A percentile compares a stretch with the other conserved stretches of the same genome.
Evolutionary conservation across 1,139 yeast species (phyloP).

Genomic region (Suzukiozyma palmioleophila): DNA sequence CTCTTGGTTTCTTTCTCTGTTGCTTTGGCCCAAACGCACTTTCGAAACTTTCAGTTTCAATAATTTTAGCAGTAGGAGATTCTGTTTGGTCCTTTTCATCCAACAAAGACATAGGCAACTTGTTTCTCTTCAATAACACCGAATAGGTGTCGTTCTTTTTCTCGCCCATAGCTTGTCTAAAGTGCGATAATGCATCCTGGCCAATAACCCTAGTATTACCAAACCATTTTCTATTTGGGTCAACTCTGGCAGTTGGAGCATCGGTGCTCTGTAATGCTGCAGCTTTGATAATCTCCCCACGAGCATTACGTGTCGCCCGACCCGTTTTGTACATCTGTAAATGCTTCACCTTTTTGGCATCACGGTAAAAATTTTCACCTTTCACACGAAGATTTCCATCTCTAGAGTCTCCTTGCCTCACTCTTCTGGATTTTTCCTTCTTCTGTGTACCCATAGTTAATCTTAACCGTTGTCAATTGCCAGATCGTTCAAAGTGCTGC

Average conservation of each 20-base stretch:
- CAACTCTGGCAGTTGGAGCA: constrained; percentile 87
- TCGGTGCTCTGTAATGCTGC: constrained; percentile 88
- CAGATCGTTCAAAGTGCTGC: background rate
- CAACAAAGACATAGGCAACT: constrained; percentile 89
- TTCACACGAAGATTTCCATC: constrained; percentile 92
- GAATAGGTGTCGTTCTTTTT: constrained; percentile 84
- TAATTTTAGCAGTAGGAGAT: constrained; percentile 72
- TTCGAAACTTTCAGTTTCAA: constrained; percentile 83
- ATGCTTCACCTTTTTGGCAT: constrained; percentile 88
- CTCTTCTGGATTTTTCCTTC: constrained; percentile 84
- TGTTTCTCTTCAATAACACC: constrained; percentile 82
- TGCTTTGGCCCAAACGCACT: constrained; percentile 92
- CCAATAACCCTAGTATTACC: constrained; percentile 97
- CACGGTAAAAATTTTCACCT: constrained; percentile 95
- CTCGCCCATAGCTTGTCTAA: constrained; percentile 91
- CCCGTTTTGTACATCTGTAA: constrained; percentile 93
- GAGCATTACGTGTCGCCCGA: constrained; percentile 77
- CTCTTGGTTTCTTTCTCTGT: constrained; percentile 86
- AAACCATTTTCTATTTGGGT: constrained; percentile 96
- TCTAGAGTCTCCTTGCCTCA: constrained; percentile 73
- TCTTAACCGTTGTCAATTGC: background rate
- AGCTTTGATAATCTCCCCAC: constrained; percentile 82
- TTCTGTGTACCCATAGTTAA: constrained; percentile 80
- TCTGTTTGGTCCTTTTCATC: constrained; percentile 77
- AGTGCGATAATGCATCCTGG: constrained; percentile 91